Evolutionary conservation across 495 filamentous ascomycete genomes (phyloP).

Genomic region (Penicillium silybi): DNA sequence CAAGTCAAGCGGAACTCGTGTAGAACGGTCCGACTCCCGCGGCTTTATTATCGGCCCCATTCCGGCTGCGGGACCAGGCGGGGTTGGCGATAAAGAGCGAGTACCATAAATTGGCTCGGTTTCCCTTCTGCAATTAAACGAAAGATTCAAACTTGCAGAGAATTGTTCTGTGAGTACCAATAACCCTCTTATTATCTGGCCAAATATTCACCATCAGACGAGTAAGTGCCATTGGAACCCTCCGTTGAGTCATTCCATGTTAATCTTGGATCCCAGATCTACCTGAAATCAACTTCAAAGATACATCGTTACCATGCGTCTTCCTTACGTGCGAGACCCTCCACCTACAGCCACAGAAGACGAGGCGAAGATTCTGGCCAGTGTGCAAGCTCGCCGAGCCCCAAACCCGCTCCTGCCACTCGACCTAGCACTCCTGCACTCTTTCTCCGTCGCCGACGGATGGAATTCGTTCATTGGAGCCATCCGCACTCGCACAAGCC

Average conservation of each 20-base stretch:
- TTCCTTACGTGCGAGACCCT: conserved; percentile 63
- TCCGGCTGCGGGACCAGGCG: conserved; percentile 19
- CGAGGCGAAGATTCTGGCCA: conserved; percentile 53
- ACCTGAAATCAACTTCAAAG: background rate
- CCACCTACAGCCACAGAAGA: conserved; percentile 43
- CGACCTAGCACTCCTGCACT: conserved; percentile 71
- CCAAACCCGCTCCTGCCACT: conserved; percentile 63
- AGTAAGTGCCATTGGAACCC: background rate
- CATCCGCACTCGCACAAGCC: conserved; percentile 60
- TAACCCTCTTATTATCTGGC: background rate
- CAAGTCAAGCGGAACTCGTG: too few species aligned
- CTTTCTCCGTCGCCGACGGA: conserved; percentile 66
- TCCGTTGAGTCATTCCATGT: background rate
- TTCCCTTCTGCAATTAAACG: background rate
- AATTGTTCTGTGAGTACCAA: background rate
- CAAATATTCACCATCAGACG: background rate
- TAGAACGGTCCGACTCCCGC: conserved; percentile 10
- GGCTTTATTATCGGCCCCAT: conserved; percentile 1
- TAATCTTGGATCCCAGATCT: background rate
- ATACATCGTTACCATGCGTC: conserved; percentile 53
- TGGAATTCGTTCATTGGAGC: conserved; percentile 80
- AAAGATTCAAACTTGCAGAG: background rate
- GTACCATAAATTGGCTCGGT: conserved; percentile 2
- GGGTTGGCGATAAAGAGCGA: conserved; percentile 16
- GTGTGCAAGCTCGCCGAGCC: conserved; percentile 59